These are phyloP conservation scores for Amylocarpus encephaloides DNA, from an alignment of 2,329 filamentous ascomycete species.

Conservation along the genomic window DNA sequence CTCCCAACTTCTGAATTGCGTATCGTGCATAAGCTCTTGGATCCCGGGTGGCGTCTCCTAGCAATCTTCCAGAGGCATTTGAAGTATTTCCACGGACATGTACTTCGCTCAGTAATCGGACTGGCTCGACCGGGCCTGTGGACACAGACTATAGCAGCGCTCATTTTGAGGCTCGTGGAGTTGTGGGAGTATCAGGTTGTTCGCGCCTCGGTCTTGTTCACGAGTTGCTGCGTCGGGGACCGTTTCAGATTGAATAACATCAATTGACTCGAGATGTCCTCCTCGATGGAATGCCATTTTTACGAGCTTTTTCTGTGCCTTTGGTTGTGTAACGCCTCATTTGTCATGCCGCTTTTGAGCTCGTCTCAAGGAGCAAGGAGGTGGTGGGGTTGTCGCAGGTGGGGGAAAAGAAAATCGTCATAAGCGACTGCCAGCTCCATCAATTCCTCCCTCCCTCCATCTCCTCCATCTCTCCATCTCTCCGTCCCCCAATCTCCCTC, in stretches of 20 bases:
- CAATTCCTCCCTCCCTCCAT: neutral
- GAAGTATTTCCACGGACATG: neutral
- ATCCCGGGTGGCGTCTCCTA: neutral
- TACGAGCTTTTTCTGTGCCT: too few relatives aligned
- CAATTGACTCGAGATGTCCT: too few relatives aligned
- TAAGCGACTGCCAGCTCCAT: conserved; percentile 9
- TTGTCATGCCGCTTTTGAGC: too few relatives aligned
- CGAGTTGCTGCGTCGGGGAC: too few relatives aligned
- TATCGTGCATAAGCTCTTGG: neutral
- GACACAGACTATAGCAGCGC: too few relatives aligned
- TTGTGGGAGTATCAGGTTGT: too few relatives aligned
- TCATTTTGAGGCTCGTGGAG: too few relatives aligned
- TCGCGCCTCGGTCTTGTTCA: too few relatives aligned
- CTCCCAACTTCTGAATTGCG: neutral
- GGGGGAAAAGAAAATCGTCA: conserved; percentile 16
- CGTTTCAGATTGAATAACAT: too few relatives aligned
- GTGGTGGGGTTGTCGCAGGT: neutral
- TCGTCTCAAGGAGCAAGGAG: neutral
- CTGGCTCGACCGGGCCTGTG: neutral
- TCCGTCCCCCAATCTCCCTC: neutral
- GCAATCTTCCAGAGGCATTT: neutral
- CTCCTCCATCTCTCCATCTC: neutral
- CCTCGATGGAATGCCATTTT: too few relatives aligned
- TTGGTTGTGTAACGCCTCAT: too few relatives aligned
- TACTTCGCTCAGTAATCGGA: neutral